These are phyloP conservation scores for Calocera cornea DNA, from an alignment of 768 basidiomycete species.

Conservation along the genomic window DNA sequence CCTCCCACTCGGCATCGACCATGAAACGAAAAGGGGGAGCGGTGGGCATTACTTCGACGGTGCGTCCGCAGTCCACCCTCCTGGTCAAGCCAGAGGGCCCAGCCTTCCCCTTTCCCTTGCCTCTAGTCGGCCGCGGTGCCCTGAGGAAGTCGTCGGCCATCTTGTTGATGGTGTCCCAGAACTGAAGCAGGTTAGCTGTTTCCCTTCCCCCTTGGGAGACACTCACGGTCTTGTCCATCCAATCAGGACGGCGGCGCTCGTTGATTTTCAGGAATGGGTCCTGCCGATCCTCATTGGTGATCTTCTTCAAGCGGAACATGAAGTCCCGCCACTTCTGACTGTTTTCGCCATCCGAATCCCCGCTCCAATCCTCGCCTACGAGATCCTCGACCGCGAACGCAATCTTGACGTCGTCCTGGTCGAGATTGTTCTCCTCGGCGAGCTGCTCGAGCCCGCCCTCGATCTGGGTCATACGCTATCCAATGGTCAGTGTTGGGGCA, in stretches of 20 bases:
- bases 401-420: neutral
- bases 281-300: neutral
- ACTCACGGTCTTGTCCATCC: neutral
- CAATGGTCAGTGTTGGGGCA: too few relatives aligned
- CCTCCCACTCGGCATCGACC: neutral
- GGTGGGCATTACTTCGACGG: neutral
- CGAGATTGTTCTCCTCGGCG: neutral
- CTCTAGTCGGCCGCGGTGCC: too few relatives aligned
- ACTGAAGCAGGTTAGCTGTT: too few relatives aligned
- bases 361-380: neutral
- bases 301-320: neutral
- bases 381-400: too few relatives aligned
- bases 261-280: neutral
- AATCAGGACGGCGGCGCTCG: neutral
- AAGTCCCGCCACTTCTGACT: neutral
- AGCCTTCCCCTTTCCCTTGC: too few relatives aligned
- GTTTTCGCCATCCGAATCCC: neutral
- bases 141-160: too few relatives aligned
- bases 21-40: neutral
- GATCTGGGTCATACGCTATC: neutral
- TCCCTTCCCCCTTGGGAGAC: neutral
- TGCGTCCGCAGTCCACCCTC: neutral
- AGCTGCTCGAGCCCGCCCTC: neutral
- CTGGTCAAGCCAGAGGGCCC: too few relatives aligned
- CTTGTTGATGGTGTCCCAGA: too few relatives aligned